Evolutionary conservation across 1,139 yeast species (phyloP).

Genomic region (Meyerozyma guilliermondii): DNA sequence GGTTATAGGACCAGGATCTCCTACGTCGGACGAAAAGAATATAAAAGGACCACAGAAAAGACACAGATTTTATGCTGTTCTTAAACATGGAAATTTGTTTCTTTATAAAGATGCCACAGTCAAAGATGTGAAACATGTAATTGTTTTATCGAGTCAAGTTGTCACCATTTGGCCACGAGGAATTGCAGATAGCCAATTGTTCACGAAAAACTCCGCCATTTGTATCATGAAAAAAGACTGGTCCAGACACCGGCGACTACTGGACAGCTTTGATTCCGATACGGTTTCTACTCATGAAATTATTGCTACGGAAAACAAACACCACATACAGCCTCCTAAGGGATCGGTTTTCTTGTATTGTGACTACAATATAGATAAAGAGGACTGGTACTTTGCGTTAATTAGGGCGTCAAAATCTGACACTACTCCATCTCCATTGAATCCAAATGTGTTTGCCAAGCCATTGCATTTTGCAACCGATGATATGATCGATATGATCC

Average conservation of each 20-base stretch:
- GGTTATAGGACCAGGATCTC: conserved; percentile 1
- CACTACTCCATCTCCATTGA: conserved; percentile 10
- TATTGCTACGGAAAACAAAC: conserved; percentile 13
- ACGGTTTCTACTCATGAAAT: conserved; percentile 18
- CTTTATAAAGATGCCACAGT: conserved; percentile 66
- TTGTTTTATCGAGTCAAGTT: conserved; percentile 65
- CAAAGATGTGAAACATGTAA: conserved; percentile 70
- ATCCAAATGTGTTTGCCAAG: conserved; percentile 51
- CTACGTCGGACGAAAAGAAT: conserved; percentile 8
- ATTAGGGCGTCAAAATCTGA: conserved; percentile 62
- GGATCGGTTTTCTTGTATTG: conserved; percentile 69
- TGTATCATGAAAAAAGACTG: conserved; percentile 50
- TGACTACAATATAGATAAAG: conserved; percentile 76
- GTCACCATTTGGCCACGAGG: conserved; percentile 85
- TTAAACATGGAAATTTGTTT: conserved; percentile 82
- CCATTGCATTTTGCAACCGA: conserved; percentile 68
- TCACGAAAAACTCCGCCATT: conserved; percentile 75
- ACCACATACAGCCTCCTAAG: conserved; percentile 29
- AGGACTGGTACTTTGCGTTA: conserved; percentile 86
- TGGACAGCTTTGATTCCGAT: conserved; percentile 21
- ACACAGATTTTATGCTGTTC: conserved; percentile 61
- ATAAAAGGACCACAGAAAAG: conserved; percentile 32
- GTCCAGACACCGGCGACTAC: conserved; percentile 22
- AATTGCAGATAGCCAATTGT: conserved; percentile 67
- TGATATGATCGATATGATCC: conserved; percentile 70